A percentile compares a stretch with the other conserved stretches of the same genome.
These are phyloP conservation scores for Malassezia brasiliensis DNA, from an alignment of 1,284 basidiomycete species.

Conservation along the genomic window DNA sequence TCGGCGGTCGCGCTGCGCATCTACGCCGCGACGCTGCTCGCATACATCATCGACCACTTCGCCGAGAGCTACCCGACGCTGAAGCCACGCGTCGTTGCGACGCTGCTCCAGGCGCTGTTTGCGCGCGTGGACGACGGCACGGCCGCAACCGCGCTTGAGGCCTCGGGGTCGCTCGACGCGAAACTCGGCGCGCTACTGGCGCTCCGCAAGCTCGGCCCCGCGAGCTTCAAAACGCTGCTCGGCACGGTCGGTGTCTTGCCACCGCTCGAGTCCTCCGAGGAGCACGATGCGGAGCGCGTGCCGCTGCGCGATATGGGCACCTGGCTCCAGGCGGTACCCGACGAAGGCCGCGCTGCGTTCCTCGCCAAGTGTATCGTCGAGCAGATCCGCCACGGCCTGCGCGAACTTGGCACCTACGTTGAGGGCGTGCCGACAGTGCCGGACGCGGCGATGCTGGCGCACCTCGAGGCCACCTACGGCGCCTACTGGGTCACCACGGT, in stretches of 20 bases:
- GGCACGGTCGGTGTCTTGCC: slow-evolving; percentile 7
- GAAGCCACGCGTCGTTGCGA: slow-evolving; percentile 80
- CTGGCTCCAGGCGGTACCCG: slow-evolving; percentile 19
- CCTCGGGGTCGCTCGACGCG: slow-evolving; percentile 19
- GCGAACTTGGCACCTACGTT: slow-evolving; percentile 16
- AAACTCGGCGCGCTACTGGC: slow-evolving; percentile 44
- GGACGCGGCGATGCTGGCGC: not conserved
- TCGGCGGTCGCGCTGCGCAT: slow-evolving; percentile 27
- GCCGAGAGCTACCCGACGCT: slow-evolving; percentile 64
- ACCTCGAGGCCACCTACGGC: slow-evolving; percentile 15
- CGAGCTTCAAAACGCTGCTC: slow-evolving; percentile 35
- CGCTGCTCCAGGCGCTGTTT: slow-evolving; percentile 73
- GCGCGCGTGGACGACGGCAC: slow-evolving; percentile 47
- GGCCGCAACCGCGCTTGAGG: slow-evolving; percentile 19
- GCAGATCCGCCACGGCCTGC: slow-evolving; percentile 17
- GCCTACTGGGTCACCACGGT: slow-evolving; percentile 22
- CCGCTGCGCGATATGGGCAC: slow-evolving; percentile 24
- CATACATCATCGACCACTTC: slow-evolving; percentile 62
- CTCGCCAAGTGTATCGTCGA: slow-evolving; percentile 1
- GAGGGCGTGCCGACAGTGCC: slow-evolving; percentile 15
- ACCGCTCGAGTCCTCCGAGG: not conserved
- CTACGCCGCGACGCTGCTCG: slow-evolving; percentile 58
- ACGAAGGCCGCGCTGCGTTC: not conserved
- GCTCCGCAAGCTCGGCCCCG: slow-evolving; percentile 32
- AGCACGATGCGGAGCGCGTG: slow-evolving; percentile 14